phyloP scores from a whole-genome alignment of 2,329 filamentous ascomycete species.

The Didymella pomorum region DNA sequence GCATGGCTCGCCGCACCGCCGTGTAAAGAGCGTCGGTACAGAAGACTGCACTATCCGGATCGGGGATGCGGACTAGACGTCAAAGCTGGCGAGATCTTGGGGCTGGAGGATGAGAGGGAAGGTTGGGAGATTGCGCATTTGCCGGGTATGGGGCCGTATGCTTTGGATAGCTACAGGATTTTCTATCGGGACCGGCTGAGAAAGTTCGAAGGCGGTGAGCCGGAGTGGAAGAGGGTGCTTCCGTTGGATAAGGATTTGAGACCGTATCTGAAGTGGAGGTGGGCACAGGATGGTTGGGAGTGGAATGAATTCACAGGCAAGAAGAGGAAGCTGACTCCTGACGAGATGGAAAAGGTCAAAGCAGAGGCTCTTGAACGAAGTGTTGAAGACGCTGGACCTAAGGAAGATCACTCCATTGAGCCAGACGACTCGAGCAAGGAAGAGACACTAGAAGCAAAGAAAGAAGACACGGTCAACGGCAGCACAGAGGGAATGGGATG shows the following conservation, averaged over 20 bases:
- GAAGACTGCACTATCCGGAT: conserved; percentile 57
- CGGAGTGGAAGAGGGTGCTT: conserved; percentile 89
- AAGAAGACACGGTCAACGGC: neutral
- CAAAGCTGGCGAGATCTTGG: conserved; percentile 52
- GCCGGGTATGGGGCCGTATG: conserved; percentile 76
- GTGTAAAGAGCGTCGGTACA: conserved; percentile 62
- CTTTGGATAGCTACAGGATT: conserved; percentile 89
- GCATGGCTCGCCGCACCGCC: conserved; percentile 73
- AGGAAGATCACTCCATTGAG: neutral
- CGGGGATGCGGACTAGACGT: conserved; percentile 50
- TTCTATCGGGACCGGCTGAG: conserved; percentile 85
- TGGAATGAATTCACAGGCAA: conserved; percentile 17
- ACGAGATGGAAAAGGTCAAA: conserved; percentile 1
- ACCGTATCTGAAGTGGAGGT: conserved; percentile 88
- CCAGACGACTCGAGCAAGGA: neutral
- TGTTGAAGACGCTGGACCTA: neutral
- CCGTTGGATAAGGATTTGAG: conserved; percentile 89
- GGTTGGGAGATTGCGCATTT: conserved; percentile 88
- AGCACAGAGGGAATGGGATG: neutral
- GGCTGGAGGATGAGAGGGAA: conserved; percentile 49
- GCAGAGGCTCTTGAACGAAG: conserved; percentile 3
- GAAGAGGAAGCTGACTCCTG: conserved; percentile 1
- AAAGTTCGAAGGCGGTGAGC: conserved; percentile 69
- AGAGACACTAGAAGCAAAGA: neutral
- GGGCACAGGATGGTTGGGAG: conserved; percentile 63